Conservation (phyloP, 2,329 filamentous ascomycete genomes). For the Trichophyton rubrum region DNA sequence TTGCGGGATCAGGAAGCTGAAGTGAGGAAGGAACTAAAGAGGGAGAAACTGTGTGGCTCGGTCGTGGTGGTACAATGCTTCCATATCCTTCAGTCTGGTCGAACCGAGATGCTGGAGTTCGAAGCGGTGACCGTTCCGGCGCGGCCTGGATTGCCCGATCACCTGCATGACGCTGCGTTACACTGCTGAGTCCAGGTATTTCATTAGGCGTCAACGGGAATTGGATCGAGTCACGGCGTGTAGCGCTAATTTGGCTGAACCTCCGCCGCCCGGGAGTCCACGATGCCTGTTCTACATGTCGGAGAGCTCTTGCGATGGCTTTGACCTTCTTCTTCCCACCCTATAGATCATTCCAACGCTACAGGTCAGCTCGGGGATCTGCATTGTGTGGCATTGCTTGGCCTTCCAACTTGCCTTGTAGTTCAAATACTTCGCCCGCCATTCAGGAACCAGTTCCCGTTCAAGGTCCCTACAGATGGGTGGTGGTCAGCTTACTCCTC, state of each 20-base stretch:
- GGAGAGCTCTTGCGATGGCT: constrained; percentile 59
- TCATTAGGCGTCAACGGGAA: background rate
- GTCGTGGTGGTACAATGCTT: constrained; percentile 44
- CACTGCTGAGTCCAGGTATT: background rate
- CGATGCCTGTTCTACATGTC: constrained; percentile 43
- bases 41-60: constrained; percentile 32
- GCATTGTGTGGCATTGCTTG: background rate
- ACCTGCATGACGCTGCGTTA: background rate
- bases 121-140: constrained; percentile 21
- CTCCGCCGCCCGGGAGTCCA: constrained; percentile 38
- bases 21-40: constrained; percentile 38
- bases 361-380: constrained; percentile 1
- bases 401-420: constrained; percentile 55
- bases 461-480: constrained; percentile 56
- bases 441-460: constrained; percentile 81
- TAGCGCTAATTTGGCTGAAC: constrained; percentile 9
- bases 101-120: constrained; percentile 24
- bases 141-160: background rate
- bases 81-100: constrained; percentile 44
- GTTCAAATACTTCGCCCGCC: constrained; percentile 85
- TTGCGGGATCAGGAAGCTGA: constrained; percentile 50
- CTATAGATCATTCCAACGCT: constrained; percentile 24
- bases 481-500: background rate
- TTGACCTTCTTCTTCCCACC: constrained; percentile 86
- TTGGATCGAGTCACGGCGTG: background rate